Conservation (phyloP, 73 alveolate genomes). For the Paramecium tetraurelia region DNA sequence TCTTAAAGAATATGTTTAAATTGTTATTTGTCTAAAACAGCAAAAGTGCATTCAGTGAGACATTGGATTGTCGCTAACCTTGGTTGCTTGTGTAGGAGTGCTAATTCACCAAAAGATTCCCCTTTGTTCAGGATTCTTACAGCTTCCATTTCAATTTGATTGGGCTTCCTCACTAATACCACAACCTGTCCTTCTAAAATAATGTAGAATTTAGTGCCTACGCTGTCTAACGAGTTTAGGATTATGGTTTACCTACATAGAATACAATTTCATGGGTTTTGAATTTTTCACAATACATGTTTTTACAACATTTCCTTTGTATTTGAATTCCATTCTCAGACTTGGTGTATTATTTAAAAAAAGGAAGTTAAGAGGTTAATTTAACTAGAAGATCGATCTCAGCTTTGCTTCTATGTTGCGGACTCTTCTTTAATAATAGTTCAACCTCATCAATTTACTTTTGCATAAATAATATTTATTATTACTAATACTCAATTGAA, state of each 20-base stretch:
- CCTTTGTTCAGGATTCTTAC: conserved; percentile 31
- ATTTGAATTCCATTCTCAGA: neutral
- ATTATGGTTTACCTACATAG: neutral
- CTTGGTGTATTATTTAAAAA: neutral
- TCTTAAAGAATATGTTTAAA: conserved; percentile 34
- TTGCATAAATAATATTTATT: neutral
- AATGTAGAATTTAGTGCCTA: conserved; percentile 26
- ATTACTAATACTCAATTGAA: neutral
- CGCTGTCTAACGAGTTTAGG: neutral
- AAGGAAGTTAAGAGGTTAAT: neutral
- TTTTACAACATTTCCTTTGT: conserved; percentile 5
- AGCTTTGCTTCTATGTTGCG: neutral
- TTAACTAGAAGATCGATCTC: neutral
- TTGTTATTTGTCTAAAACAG: conserved; percentile 36
- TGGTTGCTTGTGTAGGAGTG: conserved; percentile 49
- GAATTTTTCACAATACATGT: neutral
- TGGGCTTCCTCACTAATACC: neutral
- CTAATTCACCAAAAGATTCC: conserved; percentile 61
- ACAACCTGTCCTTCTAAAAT: neutral
- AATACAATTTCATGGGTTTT: neutral
- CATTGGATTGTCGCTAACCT: conserved; percentile 53
- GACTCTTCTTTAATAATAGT: neutral
- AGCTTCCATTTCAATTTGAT: neutral
- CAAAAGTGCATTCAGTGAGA: conserved; percentile 49
- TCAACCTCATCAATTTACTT: neutral